phyloP scores from a whole-genome alignment of 2,329 filamentous ascomycete genomes.

The Madurella fahalii region DNA sequence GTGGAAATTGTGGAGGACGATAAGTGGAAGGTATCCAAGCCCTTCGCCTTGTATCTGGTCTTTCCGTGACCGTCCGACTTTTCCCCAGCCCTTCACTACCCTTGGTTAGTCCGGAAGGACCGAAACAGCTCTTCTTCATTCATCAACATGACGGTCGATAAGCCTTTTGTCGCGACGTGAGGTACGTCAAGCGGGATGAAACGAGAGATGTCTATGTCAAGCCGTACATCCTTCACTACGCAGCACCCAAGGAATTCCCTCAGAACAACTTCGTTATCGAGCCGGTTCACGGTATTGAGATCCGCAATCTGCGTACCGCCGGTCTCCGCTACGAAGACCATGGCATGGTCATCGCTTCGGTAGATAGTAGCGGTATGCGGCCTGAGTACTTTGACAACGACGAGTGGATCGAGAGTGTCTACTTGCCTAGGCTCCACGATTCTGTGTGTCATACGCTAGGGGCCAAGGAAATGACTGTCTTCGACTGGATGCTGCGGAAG shows the following conservation, averaged over 20 bases:
- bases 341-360: constrained; percentile 12
- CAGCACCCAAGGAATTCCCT: constrained; percentile 16
- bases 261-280: constrained; percentile 20
- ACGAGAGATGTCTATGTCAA: constrained; percentile 12
- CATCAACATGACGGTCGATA: constrained; percentile 4
- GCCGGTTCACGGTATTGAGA: constrained; percentile 13
- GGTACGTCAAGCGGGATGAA: constrained; percentile 14
- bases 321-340: constrained; percentile 11
- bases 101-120: background rate
- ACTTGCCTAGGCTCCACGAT: constrained; percentile 17
- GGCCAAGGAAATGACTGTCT: constrained; percentile 17
- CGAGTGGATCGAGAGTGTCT: constrained; percentile 14
- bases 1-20: too few relatives aligned
- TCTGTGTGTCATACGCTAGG: constrained; percentile 12
- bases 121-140: background rate
- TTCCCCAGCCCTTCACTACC: too few relatives aligned
- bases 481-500: constrained; percentile 18
- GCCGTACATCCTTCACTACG: constrained; percentile 22
- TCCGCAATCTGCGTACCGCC: constrained; percentile 18
- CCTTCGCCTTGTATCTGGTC: too few relatives aligned
- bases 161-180: constrained; percentile 8
- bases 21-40: too few relatives aligned
- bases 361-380: constrained; percentile 1
- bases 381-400: constrained; percentile 18
- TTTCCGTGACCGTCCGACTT: too few relatives aligned